Conservation (phyloP, 192 early-diverging fungal genomes). For the Funneliformis geosporum region DNA sequence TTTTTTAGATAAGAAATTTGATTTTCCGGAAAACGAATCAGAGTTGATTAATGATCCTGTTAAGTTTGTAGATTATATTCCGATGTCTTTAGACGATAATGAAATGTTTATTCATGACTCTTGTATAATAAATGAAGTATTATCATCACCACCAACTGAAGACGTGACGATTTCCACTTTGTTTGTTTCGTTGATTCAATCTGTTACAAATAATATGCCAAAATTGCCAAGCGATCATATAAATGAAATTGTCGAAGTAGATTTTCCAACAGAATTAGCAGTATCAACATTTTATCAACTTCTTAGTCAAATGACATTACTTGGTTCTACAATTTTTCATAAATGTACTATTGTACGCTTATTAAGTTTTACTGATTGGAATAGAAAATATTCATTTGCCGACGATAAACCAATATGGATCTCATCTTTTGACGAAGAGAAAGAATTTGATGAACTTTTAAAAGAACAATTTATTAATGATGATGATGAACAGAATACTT, state of each 20-base stretch:
- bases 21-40: no score
- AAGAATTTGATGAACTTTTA: not conserved
- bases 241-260: slow-evolving; percentile 15
- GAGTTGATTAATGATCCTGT: no score
- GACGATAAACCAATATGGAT: not conserved
- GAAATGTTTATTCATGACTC: no score
- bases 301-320: slow-evolving; percentile 7
- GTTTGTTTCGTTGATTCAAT: not conserved
- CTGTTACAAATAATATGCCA: not conserved
- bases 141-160: no score
- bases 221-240: slow-evolving; percentile 20
- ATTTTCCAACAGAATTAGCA: slow-evolving; percentile 17
- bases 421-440: no score
- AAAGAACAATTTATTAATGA: not conserved
- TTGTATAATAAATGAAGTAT: no score
- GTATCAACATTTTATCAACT: slow-evolving; percentile 21
- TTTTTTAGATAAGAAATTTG: no score
- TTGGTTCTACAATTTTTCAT: not conserved
- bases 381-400: slow-evolving; percentile 3
- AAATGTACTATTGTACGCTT: slow-evolving; percentile 8
- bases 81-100: no score
- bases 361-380: slow-evolving; percentile 17
- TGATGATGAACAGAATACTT: no score
- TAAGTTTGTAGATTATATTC: no score
- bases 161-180: no score